phyloP scores from a whole-genome alignment of 139 green algal species.

The Coelastrella sp. region DNA sequence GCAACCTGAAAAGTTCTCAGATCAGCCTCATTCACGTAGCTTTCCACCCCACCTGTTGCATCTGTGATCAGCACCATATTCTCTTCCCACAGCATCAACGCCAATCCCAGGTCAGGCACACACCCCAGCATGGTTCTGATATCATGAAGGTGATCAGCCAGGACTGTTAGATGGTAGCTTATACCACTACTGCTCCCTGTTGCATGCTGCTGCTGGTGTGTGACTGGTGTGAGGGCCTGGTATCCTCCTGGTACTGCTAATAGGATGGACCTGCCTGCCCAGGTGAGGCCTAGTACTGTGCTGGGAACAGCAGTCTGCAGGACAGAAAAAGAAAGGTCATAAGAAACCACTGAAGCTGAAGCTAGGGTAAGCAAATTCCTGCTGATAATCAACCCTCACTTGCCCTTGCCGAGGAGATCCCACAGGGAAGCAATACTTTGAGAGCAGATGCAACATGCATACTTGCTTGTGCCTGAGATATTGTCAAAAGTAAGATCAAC shows the following conservation, averaged over 20 bases:
- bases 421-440: no score
- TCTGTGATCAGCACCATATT: conserved; percentile 40
- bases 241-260: conserved; percentile 51
- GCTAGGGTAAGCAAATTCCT: no score
- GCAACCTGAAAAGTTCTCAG: not conserved
- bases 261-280: conserved; percentile 43
- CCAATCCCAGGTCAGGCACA: conserved; percentile 5
- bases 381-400: no score
- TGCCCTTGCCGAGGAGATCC: no score
- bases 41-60: not conserved
- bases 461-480: no score
- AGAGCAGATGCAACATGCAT: no score
- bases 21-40: no score
- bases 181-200: not conserved
- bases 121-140: conserved; percentile 4
- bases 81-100: conserved; percentile 40
- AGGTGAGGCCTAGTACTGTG: conserved; percentile 25
- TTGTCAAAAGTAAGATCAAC: no score
- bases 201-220: not conserved
- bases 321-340: no score
- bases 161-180: conserved; percentile 7
- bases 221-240: conserved; percentile 28
- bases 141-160: conserved; percentile 39
- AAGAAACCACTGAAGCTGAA: no score
- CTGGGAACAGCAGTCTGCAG: conserved; percentile 24